Evolutionary conservation across 257 asterid genomes (phyloP).

Genomic region (Plantago major): DNA sequence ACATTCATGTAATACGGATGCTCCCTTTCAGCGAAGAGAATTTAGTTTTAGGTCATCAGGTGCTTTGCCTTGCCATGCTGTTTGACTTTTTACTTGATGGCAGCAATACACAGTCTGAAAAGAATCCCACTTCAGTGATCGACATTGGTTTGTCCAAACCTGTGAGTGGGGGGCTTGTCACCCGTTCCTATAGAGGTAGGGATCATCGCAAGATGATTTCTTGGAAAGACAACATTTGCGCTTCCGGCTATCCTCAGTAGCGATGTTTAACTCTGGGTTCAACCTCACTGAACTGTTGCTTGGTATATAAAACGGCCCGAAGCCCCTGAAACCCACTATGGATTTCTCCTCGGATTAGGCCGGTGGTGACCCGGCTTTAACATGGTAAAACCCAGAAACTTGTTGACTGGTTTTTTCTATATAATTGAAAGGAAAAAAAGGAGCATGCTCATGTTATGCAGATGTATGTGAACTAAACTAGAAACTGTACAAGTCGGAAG

Average conservation of each 20-base stretch:
- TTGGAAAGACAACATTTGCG: slow-evolving; percentile 66
- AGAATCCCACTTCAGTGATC: slow-evolving; percentile 52
- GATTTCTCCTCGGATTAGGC: no score
- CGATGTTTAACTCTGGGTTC: no score
- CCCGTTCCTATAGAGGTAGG: slow-evolving; percentile 83
- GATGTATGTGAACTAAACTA: no score
- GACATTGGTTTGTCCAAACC: slow-evolving; percentile 86
- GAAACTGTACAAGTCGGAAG: no score
- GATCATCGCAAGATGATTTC: slow-evolving; percentile 91
- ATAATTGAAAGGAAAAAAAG: no score
- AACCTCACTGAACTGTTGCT: no score
- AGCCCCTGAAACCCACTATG: no score
- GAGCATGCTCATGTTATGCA: no score
- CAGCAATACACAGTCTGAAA: slow-evolving; percentile 33
- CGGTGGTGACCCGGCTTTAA: no score
- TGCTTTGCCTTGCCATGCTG: slow-evolving; percentile 81
- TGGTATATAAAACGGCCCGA: no score
- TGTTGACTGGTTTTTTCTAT: no score
- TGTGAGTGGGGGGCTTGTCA: slow-evolving; percentile 50
- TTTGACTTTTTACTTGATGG: slow-evolving; percentile 74
- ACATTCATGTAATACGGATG: slow-evolving; percentile 57
- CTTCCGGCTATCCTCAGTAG: slow-evolving; percentile 77
- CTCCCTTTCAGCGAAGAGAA: slow-evolving; percentile 64
- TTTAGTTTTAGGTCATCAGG: slow-evolving; percentile 66
- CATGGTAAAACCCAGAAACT: no score